phyloP scores from a whole-genome alignment of 441 rosid species.

The Dalechampia spathulata region DNA sequence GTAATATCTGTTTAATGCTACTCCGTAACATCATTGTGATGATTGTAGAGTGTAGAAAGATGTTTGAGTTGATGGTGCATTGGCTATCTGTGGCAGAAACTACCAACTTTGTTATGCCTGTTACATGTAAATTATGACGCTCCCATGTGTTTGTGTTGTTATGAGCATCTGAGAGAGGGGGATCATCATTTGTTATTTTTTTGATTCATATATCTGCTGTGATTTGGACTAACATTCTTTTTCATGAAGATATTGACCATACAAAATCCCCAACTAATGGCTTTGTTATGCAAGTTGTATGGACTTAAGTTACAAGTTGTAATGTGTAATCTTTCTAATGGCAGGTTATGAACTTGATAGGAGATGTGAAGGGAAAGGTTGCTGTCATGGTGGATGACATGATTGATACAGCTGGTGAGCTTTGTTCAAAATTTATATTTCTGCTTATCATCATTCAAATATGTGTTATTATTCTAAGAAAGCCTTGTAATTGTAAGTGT shows the following conservation, averaged over 20 bases:
- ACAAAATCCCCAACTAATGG: neutral
- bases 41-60: neutral
- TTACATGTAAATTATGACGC: too few species aligned
- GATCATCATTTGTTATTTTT: too few species aligned
- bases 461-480: slow-evolving; percentile 3
- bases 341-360: slow-evolving; percentile 93
- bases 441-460: neutral
- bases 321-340: neutral
- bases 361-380: slow-evolving; percentile 92
- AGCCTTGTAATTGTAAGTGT: neutral
- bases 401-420: slow-evolving; percentile 95
- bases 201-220: too few species aligned
- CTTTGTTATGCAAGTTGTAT: neutral
- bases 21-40: neutral
- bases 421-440: slow-evolving; percentile 1
- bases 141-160: too few species aligned
- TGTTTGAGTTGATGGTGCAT: neutral
- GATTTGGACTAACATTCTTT: too few species aligned
- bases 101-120: too few species aligned
- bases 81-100: too few species aligned
- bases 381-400: slow-evolving; percentile 98
- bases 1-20: slow-evolving; percentile 21
- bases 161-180: too few species aligned
- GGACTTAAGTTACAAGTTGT: neutral
- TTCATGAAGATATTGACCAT: neutral